Conservation (phyloP, 805 yeast species). For the Suhomyces prunicola region DNA sequence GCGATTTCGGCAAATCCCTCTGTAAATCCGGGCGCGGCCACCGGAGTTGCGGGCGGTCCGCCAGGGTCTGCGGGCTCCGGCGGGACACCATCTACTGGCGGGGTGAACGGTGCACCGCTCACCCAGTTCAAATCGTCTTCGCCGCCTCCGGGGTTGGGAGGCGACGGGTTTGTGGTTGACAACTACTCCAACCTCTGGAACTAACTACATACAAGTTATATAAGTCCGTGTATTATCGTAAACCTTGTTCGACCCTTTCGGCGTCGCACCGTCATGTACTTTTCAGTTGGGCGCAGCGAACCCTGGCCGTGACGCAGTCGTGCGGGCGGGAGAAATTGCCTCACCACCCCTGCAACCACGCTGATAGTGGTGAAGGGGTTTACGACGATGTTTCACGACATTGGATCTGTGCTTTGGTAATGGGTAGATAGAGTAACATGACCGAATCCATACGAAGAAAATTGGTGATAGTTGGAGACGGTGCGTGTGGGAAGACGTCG, state of each 20-base stretch:
- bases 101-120: too few species aligned
- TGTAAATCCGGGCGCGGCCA: neutral
- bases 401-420: neutral
- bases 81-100: neutral
- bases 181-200: neutral
- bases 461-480: slow-evolving; percentile 89
- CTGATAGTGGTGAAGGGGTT: neutral
- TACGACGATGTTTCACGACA: neutral
- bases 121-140: slow-evolving; percentile 3
- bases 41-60: neutral
- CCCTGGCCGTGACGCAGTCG: neutral
- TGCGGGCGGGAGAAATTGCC: neutral
- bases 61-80: neutral
- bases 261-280: neutral
- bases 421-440: neutral
- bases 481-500: slow-evolving; percentile 93
- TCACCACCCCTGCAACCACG: neutral
- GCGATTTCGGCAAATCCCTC: neutral
- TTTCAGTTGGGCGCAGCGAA: neutral
- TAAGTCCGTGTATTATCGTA: neutral
- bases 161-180: neutral
- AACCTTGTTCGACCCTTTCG: neutral
- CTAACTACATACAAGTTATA: neutral
- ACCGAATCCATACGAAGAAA: slow-evolving; percentile 51
- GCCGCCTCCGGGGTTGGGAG: slow-evolving; percentile 15